Evolutionary conservation across 306 rosid species (phyloP), one percentile per base, ranked within the genome.

Genomic region (Spatholobus suberectus): DNA sequence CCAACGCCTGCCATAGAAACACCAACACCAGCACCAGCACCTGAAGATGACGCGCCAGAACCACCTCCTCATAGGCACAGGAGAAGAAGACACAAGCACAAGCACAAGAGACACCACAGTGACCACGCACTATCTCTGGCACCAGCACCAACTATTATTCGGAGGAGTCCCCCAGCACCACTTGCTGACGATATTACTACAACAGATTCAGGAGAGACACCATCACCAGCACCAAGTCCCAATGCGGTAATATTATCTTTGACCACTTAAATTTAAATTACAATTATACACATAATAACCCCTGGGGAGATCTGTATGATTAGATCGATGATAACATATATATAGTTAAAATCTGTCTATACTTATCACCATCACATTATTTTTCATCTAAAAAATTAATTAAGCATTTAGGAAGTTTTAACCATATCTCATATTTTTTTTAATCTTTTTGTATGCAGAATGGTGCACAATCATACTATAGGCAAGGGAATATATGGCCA

Each of bases 141-240:
- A 52, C 92, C 97, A 8, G 91, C 90, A 10, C 94, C 94, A 5
- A 87, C 91, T 0, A 15, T 77, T 40, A 69, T 69, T 17, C 67
- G 66, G 20, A 79, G 62, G 52, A 95, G 98, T 81, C 98, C 98
- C 21, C 98, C 98, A 27, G 98, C 98, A 13, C 98, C 98, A 41
- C 90, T 95, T 29, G 80, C 49, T 44, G 73, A 79, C 14, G 87
- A 79, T 57, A 66, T 86, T 37, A 79, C 78, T 43, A 88, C 86
- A 7, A 83, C 74, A 0, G 93, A 88, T 8, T 73, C 97, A 12
- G 87, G 78, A 49, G 94, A 89, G 3, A 58, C 90, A 0, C 97
- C 97, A 6, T 86, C 97, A 24, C 98, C 98, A 68, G 90, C 98
- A 76, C 98, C 98, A 51, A 86, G 73, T 73, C 81, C 84, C 59